Evolutionary conservation across 768 basidiomycete genomes (phyloP).

Genomic region (Boletus rubroflammeus): DNA sequence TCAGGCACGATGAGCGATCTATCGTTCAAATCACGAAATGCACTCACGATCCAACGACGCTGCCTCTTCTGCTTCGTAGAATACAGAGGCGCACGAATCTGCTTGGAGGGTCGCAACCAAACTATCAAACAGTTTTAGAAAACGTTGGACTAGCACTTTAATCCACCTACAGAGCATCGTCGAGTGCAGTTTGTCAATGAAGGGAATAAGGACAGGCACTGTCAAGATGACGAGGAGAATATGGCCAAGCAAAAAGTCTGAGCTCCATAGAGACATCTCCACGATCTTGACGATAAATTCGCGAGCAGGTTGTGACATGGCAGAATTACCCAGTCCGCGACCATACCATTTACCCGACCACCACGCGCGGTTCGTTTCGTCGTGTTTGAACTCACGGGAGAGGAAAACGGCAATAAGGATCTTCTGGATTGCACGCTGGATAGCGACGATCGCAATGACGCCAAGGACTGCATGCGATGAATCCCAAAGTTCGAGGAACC

Average conservation of each 20-base stretch:
- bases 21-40: background rate
- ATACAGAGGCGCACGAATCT: constrained; percentile 90
- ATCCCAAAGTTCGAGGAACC: constrained; percentile 97
- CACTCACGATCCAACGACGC: constrained; percentile 81
- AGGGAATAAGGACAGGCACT: constrained; percentile 81
- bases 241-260: constrained; percentile 87
- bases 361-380: constrained; percentile 98
- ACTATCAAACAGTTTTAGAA: constrained; percentile 42
- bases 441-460: constrained; percentile 80
- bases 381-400: constrained; percentile 96
- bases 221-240: constrained; percentile 86
- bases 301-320: constrained; percentile 92
- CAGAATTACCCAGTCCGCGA: constrained; percentile 84
- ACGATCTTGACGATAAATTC: constrained; percentile 99
- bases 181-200: constrained; percentile 84
- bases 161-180: constrained; percentile 79
- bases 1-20: constrained; percentile 2
- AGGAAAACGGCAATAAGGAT: constrained; percentile 91
- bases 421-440: constrained; percentile 93
- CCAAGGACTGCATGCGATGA: constrained; percentile 95
- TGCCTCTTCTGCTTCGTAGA: constrained; percentile 92
- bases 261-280: constrained; percentile 95
- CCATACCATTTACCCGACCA: constrained; percentile 99
- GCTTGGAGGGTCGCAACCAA: constrained; percentile 94
- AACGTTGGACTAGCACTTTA: background rate